These are phyloP conservation scores for Metschnikowia aberdeeniae DNA, from an alignment of 805 yeast species.

Conservation along the genomic window DNA sequence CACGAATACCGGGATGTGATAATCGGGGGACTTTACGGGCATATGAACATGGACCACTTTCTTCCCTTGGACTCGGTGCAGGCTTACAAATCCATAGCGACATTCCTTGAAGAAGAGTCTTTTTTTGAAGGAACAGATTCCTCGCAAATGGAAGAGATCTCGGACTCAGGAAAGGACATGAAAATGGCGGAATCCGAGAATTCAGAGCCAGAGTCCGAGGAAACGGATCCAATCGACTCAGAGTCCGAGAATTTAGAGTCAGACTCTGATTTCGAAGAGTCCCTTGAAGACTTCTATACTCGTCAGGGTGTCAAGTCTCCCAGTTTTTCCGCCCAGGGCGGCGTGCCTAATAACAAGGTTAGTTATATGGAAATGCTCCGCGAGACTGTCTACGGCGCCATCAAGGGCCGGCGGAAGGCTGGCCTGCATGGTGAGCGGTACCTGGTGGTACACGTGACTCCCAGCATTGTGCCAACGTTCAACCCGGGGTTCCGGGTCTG, in stretches of 20 bases:
- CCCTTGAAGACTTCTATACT: constrained; percentile 7
- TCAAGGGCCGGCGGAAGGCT: constrained; percentile 43
- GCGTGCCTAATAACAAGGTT: constrained; percentile 64
- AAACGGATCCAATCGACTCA: background rate
- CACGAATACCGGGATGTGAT: constrained; percentile 81
- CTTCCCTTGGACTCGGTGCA: constrained; percentile 68
- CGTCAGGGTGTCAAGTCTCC: constrained; percentile 6
- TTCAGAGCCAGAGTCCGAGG: constrained; percentile 17
- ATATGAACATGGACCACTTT: constrained; percentile 87
- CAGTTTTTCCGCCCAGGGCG: constrained; percentile 40
- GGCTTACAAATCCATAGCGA: constrained; percentile 53
- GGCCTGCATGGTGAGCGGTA: constrained; percentile 54
- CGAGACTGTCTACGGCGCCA: constrained; percentile 46
- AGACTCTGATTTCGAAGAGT: constrained; percentile 16
- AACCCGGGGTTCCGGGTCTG: constrained; percentile 80
- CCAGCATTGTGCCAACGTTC: constrained; percentile 80
- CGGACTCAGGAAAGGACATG: constrained; percentile 2
- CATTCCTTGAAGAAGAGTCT: background rate
- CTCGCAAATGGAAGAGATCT: too few species aligned
- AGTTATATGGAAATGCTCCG: constrained; percentile 57
- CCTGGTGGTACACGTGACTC: constrained; percentile 63
- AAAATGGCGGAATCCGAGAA: constrained; percentile 11
- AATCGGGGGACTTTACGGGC: constrained; percentile 81
- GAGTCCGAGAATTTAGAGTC: constrained; percentile 9
- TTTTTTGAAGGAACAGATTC: constrained; percentile 1